A percentile compares a stretch with the other conserved stretches of the same genome.
Conservation (phyloP, 1,284 basidiomycete genomes). For the Sparassis latifolia region DNA sequence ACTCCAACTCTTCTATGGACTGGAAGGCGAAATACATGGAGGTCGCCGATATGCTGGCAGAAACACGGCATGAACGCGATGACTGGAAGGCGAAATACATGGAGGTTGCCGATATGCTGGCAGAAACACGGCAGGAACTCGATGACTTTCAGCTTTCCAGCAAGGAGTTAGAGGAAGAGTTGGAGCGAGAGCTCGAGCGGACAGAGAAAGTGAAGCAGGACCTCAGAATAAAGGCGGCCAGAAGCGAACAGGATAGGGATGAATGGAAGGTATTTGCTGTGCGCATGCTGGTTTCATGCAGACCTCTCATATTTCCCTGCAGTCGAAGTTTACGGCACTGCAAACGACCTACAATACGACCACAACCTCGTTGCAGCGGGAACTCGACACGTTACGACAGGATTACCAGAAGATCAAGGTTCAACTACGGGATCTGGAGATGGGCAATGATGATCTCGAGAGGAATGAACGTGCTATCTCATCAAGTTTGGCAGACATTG, state of each 20-base stretch:
- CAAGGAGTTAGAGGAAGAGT: slow-evolving; percentile 89
- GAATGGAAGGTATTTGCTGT: slow-evolving; percentile 78
- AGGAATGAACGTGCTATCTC: slow-evolving; percentile 87
- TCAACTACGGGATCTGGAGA: slow-evolving; percentile 83
- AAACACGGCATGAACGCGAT: slow-evolving; percentile 83
- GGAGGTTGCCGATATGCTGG: slow-evolving; percentile 78
- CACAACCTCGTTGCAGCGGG: slow-evolving; percentile 79
- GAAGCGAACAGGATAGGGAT: slow-evolving; percentile 76
- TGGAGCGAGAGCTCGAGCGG: slow-evolving; percentile 82
- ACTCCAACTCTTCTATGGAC: slow-evolving; percentile 48
- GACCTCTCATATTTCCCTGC: slow-evolving; percentile 1
- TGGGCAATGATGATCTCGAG: slow-evolving; percentile 95
- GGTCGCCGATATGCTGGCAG: slow-evolving; percentile 77
- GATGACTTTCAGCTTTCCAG: slow-evolving; percentile 89
- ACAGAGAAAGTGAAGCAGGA: slow-evolving; percentile 86
- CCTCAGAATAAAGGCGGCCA: slow-evolving; percentile 67
- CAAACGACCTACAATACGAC: slow-evolving; percentile 89
- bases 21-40: slow-evolving; percentile 85
- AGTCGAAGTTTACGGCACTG: slow-evolving; percentile 85
- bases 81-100: slow-evolving; percentile 86
- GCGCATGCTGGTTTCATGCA: not conserved
- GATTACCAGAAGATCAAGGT: slow-evolving; percentile 77
- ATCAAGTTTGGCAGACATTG: slow-evolving; percentile 87
- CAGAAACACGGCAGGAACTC: slow-evolving; percentile 81
- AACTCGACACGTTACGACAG: slow-evolving; percentile 79